Evolutionary conservation across 2,329 filamentous ascomycete genomes (phyloP).

Genomic region (Colletotrichum sublineola): DNA sequence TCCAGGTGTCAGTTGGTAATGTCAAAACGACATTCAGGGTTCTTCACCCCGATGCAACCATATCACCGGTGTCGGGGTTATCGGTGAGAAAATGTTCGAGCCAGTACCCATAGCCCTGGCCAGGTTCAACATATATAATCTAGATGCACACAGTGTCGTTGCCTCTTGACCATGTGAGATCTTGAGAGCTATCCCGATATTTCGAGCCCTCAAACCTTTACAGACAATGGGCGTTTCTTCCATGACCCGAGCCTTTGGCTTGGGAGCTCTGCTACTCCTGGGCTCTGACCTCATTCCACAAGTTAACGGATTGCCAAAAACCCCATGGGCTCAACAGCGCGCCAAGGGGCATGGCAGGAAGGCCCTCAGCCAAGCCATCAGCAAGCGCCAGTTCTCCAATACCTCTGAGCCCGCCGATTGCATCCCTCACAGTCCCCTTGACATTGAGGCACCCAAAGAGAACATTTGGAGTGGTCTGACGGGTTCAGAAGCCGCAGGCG

Average conservation of each 20-base stretch:
- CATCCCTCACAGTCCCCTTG: slow-evolving; percentile 13
- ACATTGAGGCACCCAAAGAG: slow-evolving; percentile 53
- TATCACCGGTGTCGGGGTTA: slow-evolving; percentile 25
- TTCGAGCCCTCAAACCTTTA: not conserved
- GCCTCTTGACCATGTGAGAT: rapidly evolving
- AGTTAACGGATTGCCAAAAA: slow-evolving; percentile 25
- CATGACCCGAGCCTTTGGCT: slow-evolving; percentile 8
- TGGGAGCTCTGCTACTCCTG: slow-evolving; percentile 27
- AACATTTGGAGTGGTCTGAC: slow-evolving; percentile 58
- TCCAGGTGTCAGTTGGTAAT: not conserved
- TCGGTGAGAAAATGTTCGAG: not conserved
- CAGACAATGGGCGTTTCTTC: slow-evolving; percentile 22
- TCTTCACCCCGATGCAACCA: not conserved
- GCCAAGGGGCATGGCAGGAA: slow-evolving; percentile 36
- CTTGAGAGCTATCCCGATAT: not conserved
- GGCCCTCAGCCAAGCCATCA: slow-evolving; percentile 23
- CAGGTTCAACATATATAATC: not conserved
- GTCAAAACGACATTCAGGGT: not conserved
- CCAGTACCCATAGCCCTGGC: not conserved
- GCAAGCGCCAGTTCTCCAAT: slow-evolving; percentile 31
- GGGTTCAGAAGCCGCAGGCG: slow-evolving; percentile 53
- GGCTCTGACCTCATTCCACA: slow-evolving; percentile 14
- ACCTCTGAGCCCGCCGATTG: slow-evolving; percentile 17
- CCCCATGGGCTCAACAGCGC: slow-evolving; percentile 34
- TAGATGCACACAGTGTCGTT: too few species aligned